Percentiles rank a stretch among this genome's conserved stretches.
phyloP scores from a whole-genome alignment of 768 basidiomycete species.

The Lactarius hengduanensis region DNA sequence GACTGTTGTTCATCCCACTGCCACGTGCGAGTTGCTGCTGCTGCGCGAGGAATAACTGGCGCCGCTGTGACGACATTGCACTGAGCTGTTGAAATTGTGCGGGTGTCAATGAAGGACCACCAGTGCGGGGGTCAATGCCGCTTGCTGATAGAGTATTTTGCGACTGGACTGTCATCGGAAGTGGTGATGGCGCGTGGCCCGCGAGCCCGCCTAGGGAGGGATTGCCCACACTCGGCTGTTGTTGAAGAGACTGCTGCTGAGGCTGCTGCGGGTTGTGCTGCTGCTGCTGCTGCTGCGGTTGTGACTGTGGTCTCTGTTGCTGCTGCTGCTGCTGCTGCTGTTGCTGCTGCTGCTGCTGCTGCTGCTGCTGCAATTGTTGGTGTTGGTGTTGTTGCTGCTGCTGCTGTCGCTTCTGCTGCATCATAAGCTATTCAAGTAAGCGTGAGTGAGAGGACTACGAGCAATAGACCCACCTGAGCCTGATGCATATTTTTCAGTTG shows the following conservation, averaged over 20 bases:
- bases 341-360: conserved; percentile 26
- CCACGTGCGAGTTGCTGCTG: conserved; percentile 31
- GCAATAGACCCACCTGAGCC: conserved; percentile 22
- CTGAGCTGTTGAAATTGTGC: conserved; percentile 33
- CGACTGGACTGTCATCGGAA: conserved; percentile 22
- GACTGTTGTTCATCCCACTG: conserved; percentile 15
- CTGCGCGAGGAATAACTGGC: conserved; percentile 46
- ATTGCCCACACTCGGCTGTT: conserved; percentile 24
- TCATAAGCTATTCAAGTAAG: conserved; percentile 18
- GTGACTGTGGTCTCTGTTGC: conserved; percentile 38
- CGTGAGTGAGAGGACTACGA: neutral
- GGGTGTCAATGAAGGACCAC: conserved; percentile 32
- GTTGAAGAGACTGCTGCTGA: conserved; percentile 35
- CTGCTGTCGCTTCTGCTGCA: conserved; percentile 26
- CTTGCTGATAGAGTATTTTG: conserved; percentile 17
- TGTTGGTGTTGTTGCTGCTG: conserved; percentile 30
- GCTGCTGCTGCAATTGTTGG: conserved; percentile 23
- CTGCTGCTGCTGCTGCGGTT: conserved; percentile 32
- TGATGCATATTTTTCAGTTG: conserved; percentile 27
- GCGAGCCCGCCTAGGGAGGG: conserved; percentile 15
- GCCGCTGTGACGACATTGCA: conserved; percentile 39
- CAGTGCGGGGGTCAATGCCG: conserved; percentile 28
- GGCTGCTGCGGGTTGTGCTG: conserved; percentile 34
- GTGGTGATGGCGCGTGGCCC: conserved; percentile 16
- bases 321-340: conserved; percentile 16